Evolutionary conservation across 345 rosid species (phyloP).

Genomic region (Eucalyptus microcorys): DNA sequence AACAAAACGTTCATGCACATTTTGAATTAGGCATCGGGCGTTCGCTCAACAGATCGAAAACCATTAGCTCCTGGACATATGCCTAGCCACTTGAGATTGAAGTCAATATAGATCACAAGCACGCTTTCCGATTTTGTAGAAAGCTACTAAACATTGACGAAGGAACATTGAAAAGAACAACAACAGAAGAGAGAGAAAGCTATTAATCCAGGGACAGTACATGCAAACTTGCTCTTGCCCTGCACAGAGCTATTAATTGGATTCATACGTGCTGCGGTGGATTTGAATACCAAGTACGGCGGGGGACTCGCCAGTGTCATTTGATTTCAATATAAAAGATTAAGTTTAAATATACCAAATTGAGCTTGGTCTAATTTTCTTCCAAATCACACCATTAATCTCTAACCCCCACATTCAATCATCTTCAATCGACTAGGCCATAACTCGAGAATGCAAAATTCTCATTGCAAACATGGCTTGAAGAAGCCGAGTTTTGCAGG

Average conservation of each 20-base stretch:
- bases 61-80: neutral
- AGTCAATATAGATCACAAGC: neutral
- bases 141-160: neutral
- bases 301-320: too few species aligned
- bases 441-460: neutral
- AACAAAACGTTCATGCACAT: too few species aligned
- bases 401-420: neutral
- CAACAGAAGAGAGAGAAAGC: neutral
- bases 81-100: neutral
- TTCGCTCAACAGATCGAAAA: too few species aligned
- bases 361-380: neutral
- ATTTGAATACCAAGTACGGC: too few species aligned
- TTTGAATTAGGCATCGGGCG: too few species aligned
- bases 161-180: neutral
- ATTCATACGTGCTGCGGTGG: too few species aligned
- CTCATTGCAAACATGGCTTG: too few species aligned
- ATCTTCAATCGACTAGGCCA: neutral
- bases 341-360: too few species aligned
- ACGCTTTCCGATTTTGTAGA: neutral
- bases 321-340: too few species aligned
- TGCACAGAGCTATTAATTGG: neutral
- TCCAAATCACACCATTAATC: neutral
- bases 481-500: too few species aligned
- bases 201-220: too few species aligned
- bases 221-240: neutral